Conservation (phyloP, 768 basidiomycete genomes). For the Leucocoprinus leucothites region DNA sequence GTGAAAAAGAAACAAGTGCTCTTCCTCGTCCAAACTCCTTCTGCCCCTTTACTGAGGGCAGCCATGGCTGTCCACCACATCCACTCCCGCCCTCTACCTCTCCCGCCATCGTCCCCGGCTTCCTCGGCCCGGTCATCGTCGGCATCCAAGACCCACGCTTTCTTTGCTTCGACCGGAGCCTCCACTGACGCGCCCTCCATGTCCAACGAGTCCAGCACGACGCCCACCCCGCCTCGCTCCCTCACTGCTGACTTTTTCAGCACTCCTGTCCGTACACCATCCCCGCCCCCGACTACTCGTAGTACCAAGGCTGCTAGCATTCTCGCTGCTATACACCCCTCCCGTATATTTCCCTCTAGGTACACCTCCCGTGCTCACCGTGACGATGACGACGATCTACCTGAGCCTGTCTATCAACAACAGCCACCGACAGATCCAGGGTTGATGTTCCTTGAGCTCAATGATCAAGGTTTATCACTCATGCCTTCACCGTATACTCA, state of each 20-base stretch:
- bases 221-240: slow-evolving; percentile 19
- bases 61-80: no score
- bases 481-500: slow-evolving; percentile 14
- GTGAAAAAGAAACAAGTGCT: no score
- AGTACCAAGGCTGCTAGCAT: slow-evolving; percentile 5
- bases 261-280: slow-evolving; percentile 22
- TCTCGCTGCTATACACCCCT: slow-evolving; percentile 20
- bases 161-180: slow-evolving; percentile 39
- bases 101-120: slow-evolving; percentile 16
- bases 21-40: no score
- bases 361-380: slow-evolving; percentile 26
- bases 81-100: background rate
- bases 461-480: slow-evolving; percentile 16
- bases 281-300: slow-evolving; percentile 18
- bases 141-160: slow-evolving; percentile 14
- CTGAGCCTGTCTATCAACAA: no score
- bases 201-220: slow-evolving; percentile 2
- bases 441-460: slow-evolving; percentile 18
- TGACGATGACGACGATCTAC: background rate
- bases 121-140: slow-evolving; percentile 42
- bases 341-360: slow-evolving; percentile 39
- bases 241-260: slow-evolving; percentile 28
- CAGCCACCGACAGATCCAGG: slow-evolving; percentile 17
- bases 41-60: no score
- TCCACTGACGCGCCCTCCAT: slow-evolving; percentile 15